Evolutionary conservation across 2,329 filamentous ascomycete species (phyloP).

Genomic region (Colletotrichum sp.): DNA sequence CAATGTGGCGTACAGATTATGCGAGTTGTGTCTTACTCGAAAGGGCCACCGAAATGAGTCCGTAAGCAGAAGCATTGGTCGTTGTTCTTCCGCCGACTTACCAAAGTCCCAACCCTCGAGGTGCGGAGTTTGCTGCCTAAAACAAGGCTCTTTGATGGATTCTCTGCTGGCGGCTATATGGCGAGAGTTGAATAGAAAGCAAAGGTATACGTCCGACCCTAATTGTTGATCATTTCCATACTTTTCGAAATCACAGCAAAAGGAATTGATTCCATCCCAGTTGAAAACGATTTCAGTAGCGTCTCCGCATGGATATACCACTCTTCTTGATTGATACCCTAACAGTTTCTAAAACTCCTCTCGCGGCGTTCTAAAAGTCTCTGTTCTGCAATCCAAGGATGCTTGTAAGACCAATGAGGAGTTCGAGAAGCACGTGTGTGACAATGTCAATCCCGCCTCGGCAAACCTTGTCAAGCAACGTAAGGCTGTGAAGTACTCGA

Average conservation of each 20-base stretch:
- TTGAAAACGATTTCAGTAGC: accelerated
- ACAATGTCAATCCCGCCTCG: neutral
- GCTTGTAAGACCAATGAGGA: accelerated
- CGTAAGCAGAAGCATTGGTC: neutral
- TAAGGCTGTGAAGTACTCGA: neutral
- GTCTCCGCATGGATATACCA: accelerated
- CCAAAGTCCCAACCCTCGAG: neutral
- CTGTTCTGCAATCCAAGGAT: neutral
- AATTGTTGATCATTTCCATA: no score
- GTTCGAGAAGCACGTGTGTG: neutral
- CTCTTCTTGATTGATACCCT: neutral
- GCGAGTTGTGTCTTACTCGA: neutral
- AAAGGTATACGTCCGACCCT: neutral
- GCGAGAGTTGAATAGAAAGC: neutral
- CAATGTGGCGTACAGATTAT: neutral
- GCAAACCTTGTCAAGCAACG: neutral
- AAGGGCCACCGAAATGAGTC: neutral
- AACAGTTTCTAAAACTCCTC: accelerated
- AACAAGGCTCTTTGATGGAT: accelerated
- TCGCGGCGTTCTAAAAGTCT: neutral
- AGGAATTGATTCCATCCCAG: no score
- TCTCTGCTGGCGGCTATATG: accelerated
- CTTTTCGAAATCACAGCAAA: no score
- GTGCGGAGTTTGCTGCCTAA: neutral
- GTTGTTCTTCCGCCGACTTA: neutral